Evolutionary conservation across 176 grass and related monocot genomes (phyloP), one percentile per base, ranked within the genome.

Genomic region (Rhynchospora breviuscula): DNA sequence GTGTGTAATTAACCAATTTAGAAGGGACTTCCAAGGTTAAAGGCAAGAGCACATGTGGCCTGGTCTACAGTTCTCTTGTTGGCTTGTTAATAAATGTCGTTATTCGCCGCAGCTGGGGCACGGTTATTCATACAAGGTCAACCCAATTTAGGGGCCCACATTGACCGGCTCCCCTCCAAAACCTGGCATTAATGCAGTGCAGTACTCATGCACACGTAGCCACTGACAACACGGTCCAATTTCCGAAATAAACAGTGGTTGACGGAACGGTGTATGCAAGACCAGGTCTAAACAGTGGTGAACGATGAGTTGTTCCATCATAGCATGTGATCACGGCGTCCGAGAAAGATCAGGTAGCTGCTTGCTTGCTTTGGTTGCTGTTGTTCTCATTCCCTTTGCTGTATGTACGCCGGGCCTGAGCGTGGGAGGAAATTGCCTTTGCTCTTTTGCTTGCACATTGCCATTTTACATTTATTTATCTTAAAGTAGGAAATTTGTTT

Each of bases 361-460:
- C 33, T 40, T 40, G 35, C 35, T 40, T 40, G 35, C 35, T 44
- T 14, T 8, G 29, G 10, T 47, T 35, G 44, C 44, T 73, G 64
- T 68, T 68, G 19, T 56, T 84, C 67, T 75, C 49, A 84, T 84
- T 84, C 82, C 65, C 66, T 75, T 84, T 70, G 66, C 66, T 84
- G 82, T 73, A 26, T 22, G 63, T n/a, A 12, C 56, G 26, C 14
- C 15, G 53, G 13, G 14, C 15, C 17, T 58, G 14, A 17, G 53
- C 3, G 53, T 10, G n/a, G n/a, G n/a, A 29, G 12, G 52, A 64
- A 3, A 64, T 64, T 64, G 22, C 10, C 10, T 64, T 64, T 13
- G 12, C 31, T 70, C 0, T 44, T 60, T 85, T 74, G 10, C 56
- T 65, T 21, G 45, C 1, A 44, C 56, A 19, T 44, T 40, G 21